These are phyloP conservation scores for Fusarium sp. DNA, from an alignment of 2,329 filamentous ascomycete species.

Conservation along the genomic window DNA sequence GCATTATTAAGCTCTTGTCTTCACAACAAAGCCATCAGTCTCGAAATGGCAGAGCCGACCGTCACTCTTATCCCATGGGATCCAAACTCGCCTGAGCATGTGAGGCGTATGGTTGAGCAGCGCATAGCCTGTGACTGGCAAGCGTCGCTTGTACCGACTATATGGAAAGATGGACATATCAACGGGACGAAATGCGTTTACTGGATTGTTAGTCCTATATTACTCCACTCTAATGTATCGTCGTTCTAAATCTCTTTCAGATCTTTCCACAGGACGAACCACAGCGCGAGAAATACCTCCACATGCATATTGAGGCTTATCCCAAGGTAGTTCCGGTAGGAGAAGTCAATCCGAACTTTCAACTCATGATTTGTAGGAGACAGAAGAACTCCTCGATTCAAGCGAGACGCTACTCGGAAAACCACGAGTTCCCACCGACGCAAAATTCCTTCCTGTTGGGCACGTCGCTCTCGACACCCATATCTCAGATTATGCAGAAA, in stretches of 20 bases:
- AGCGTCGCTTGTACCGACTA: background rate
- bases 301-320: background rate
- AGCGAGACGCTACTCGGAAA: background rate
- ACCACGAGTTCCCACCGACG: fast-evolving
- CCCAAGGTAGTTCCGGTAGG: fast-evolving
- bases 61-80: background rate
- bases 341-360: fast-evolving
- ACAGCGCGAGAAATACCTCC: background rate
- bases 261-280: fast-evolving
- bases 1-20: too few species aligned
- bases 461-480: background rate
- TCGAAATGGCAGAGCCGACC: background rate
- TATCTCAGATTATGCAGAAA: background rate
- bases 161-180: background rate
- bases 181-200: background rate
- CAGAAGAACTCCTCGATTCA: background rate
- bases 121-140: background rate
- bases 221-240: fast-evolving
- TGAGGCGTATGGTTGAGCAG: background rate
- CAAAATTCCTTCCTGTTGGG: background rate
- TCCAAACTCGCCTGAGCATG: background rate
- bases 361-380: background rate
- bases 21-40: background rate
- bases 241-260: fast-evolving
- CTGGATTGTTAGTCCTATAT: background rate